Conservation (phyloP, 306 rosid genomes). For the Quercus glauca region DNA sequence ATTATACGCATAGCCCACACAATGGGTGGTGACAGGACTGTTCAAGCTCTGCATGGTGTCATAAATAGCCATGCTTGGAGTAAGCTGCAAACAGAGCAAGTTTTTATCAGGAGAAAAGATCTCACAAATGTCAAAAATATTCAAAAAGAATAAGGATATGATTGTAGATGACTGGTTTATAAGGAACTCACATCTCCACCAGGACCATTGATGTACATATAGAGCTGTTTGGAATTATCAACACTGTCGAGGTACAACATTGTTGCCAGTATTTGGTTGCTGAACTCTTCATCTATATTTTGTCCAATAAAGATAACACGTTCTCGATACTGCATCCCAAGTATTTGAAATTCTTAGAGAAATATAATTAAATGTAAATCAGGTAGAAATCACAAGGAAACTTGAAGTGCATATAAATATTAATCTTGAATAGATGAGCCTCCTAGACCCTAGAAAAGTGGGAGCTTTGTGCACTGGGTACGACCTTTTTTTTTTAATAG, state of each 20-base stretch:
- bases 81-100: slow-evolving; percentile 64
- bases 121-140: slow-evolving; percentile 9
- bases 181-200: slow-evolving; percentile 92
- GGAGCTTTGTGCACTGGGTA: no score
- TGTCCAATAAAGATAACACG: slow-evolving; percentile 83
- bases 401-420: slow-evolving; percentile 10
- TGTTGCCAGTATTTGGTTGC: slow-evolving; percentile 90
- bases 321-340: slow-evolving; percentile 80
- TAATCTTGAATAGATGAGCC: background rate
- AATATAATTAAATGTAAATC: slow-evolving; percentile 10
- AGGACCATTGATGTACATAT: slow-evolving; percentile 84
- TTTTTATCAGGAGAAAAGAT: slow-evolving; percentile 19
- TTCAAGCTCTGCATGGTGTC: slow-evolving; percentile 94
- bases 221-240: slow-evolving; percentile 58
- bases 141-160: slow-evolving; percentile 17
- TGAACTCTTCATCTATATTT: slow-evolving; percentile 80
- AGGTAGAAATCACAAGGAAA: slow-evolving; percentile 11
- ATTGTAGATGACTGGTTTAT: slow-evolving; percentile 7
- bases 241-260: slow-evolving; percentile 87
- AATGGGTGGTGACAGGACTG: slow-evolving; percentile 78
- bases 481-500: background rate
- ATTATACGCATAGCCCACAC: slow-evolving; percentile 79
- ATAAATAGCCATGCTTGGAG: slow-evolving; percentile 83
- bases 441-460: no score
- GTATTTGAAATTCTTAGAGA: slow-evolving; percentile 20